Conservation (phyloP, 257 asterid species). For the Solanum virginianum region DNA sequence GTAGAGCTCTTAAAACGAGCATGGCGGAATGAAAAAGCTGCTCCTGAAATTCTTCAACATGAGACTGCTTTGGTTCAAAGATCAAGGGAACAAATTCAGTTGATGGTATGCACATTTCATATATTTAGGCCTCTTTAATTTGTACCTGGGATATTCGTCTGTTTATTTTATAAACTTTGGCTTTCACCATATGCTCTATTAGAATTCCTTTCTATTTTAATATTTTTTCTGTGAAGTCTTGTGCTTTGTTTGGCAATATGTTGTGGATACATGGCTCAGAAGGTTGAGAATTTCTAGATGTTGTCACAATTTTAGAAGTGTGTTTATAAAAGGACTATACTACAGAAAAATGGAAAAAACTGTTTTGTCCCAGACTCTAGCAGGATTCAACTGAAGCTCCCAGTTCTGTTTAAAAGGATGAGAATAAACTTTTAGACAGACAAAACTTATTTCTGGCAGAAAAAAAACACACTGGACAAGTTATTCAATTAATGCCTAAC, state of each 20-base stretch:
- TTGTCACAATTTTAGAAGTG: neutral
- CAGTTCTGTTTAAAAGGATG: neutral
- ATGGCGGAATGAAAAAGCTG: conserved; percentile 93
- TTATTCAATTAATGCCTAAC: neutral
- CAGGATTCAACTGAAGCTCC: neutral
- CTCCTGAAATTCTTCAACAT: conserved; percentile 75
- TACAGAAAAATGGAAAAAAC: neutral
- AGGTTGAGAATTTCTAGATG: neutral
- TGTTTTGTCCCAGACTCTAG: neutral
- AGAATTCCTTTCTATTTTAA: neutral
- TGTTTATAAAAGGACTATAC: neutral
- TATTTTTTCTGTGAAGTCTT: neutral
- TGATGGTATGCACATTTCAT: conserved; percentile 34
- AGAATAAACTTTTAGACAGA: neutral
- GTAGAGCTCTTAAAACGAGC: conserved; percentile 71
- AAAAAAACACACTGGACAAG: neutral
- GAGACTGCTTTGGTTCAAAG: conserved; percentile 50
- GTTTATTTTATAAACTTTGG: neutral
- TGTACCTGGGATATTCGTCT: neutral
- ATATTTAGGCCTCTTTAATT: neutral
- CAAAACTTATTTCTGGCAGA: neutral
- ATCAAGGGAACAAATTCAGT: conserved; percentile 58
- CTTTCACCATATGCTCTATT: neutral
- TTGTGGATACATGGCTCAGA: neutral
- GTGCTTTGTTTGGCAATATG: neutral